A percentile compares a stretch with the other conserved stretches of the same genome.
These are phyloP conservation scores for Arthrobotrys pseudoclavata DNA, from an alignment of 2,329 filamentous ascomycete species.

Conservation along the genomic window DNA sequence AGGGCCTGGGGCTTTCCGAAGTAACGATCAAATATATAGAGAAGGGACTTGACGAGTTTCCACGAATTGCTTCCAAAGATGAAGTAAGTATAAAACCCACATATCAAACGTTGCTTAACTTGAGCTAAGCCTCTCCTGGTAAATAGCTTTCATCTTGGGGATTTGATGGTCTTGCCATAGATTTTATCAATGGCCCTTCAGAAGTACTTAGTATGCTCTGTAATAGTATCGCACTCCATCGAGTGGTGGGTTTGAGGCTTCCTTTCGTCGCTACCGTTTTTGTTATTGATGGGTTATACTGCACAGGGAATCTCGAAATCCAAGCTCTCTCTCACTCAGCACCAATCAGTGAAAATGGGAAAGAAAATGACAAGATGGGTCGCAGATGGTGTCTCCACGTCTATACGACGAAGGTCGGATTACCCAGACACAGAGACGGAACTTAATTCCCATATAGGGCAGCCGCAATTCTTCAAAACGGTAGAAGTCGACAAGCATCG, in stretches of 20 bases:
- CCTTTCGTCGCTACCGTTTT: constrained; percentile 69
- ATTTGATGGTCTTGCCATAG: constrained; percentile 83
- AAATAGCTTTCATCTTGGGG: constrained; percentile 67
- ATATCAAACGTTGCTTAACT: neutral
- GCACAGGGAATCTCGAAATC: constrained; percentile 68
- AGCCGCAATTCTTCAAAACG: constrained; percentile 80
- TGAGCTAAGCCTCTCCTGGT: neutral
- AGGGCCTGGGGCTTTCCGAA: constrained; percentile 75
- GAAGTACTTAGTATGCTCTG: constrained; percentile 91
- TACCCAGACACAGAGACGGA: constrained; percentile 79
- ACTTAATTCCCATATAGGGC: constrained; percentile 75
- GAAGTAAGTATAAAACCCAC: constrained; percentile 19
- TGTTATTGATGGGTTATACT: neutral
- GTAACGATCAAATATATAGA: constrained; percentile 73
- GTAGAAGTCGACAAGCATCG: constrained; percentile 76
- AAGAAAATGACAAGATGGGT: constrained; percentile 45
- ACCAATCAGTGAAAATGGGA: constrained; percentile 32
- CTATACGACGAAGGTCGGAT: constrained; percentile 69
- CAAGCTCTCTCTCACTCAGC: constrained; percentile 32
- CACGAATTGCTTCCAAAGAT: constrained; percentile 22
- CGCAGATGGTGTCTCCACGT: constrained; percentile 13
- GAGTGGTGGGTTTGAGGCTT: constrained; percentile 29
- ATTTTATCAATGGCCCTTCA: constrained; percentile 83
- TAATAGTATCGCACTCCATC: constrained; percentile 67
- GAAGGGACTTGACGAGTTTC: constrained; percentile 38